Percentiles rank a stretch among this genome's conserved stretches.
phyloP scores from a whole-genome alignment of 1,139 yeast species.

The Komagataea norvegica region DNA sequence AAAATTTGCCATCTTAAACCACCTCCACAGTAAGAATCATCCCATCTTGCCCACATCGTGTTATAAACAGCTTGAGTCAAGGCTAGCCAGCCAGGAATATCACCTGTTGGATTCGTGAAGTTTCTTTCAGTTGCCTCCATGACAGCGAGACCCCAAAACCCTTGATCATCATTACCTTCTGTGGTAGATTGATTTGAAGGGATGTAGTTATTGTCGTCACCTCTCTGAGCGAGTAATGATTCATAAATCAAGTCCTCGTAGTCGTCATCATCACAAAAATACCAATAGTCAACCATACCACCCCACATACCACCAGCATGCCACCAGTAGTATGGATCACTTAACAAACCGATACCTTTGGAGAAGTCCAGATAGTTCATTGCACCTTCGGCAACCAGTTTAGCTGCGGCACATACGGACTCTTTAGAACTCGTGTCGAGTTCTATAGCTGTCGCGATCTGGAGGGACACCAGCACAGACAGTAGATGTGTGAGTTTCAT shows the following conservation, averaged over 20 bases:
- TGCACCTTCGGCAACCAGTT: conserved; percentile 44
- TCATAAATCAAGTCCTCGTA: conserved; percentile 38
- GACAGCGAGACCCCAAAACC: conserved; percentile 61
- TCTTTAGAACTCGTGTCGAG: conserved; percentile 31
- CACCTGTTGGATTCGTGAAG: conserved; percentile 45
- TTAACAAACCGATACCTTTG: conserved; percentile 51
- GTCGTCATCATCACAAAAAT: conserved; percentile 44
- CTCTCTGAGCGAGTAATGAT: conserved; percentile 54
- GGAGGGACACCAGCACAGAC: conserved; percentile 7
- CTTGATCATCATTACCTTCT: conserved; percentile 72
- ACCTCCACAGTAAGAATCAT: conserved; percentile 47
- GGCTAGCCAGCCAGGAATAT: conserved; percentile 45
- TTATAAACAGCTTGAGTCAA: conserved; percentile 58
- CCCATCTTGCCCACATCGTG: conserved; percentile 55
- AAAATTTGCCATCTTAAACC: conserved; percentile 71
- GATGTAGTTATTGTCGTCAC: conserved; percentile 47
- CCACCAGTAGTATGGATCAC: conserved; percentile 67
- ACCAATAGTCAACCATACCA: conserved; percentile 50
- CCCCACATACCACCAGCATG: conserved; percentile 68
- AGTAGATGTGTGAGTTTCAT: conserved; percentile 8
- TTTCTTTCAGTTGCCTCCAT: conserved; percentile 61
- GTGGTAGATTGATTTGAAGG: conserved; percentile 57
- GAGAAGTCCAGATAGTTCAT: conserved; percentile 40
- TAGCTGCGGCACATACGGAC: conserved; percentile 50
- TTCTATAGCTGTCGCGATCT: conserved; percentile 13